Evolutionary conservation across 441 rosid species (phyloP), one percentile per base, ranked within the genome.

Genomic region (Dalechampia spathulata): DNA sequence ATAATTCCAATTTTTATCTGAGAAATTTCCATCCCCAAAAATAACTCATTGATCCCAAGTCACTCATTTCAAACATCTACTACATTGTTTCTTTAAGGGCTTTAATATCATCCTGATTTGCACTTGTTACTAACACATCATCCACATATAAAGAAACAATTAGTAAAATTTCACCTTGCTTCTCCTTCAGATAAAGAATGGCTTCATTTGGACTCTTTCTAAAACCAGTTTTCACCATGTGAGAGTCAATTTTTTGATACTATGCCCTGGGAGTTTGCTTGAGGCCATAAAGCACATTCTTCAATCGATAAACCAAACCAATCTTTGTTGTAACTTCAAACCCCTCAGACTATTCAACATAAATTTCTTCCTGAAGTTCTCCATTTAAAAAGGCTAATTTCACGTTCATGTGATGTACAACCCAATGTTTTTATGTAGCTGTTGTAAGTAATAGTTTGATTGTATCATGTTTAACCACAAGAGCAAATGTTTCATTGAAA

Each of bases 101-200:
- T 0, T 14, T 23, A 0, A 47, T 3, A 0, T 13, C 1, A 4
- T 23, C 6, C 13, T 11, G 5, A 27, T 27, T 38, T 0, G n/a
- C 22, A 2, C 57, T 20, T 0, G 2, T 52, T 0, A 47, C 9
- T 10, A 47, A 10, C 17, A 47, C 20, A 19, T 56, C 55, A 51
- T 67, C 21, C 0, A 41, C 45, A 8, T 51, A 72, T 10, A 17
- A 17, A 5, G 47, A 19, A 2, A 42, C 22, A 16, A 42, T 3
- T 8, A 30, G 34, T 1, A 17, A 5, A 1, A 5, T 0, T 4
- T 0, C 0, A 52, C 3, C 0, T 48, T 12, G 2, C 55, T 0
- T 0, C 17, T 0, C 0, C 16, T 12, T 15, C 20, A 27, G 0
- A 27, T 37, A 1, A 3, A 0, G 0, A 0, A 7, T 28, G 2